Evolutionary conservation across 176 grass and related monocot species (phyloP), one percentile per base, ranked within the genome.

Genomic region (Aechmea fasciata): DNA sequence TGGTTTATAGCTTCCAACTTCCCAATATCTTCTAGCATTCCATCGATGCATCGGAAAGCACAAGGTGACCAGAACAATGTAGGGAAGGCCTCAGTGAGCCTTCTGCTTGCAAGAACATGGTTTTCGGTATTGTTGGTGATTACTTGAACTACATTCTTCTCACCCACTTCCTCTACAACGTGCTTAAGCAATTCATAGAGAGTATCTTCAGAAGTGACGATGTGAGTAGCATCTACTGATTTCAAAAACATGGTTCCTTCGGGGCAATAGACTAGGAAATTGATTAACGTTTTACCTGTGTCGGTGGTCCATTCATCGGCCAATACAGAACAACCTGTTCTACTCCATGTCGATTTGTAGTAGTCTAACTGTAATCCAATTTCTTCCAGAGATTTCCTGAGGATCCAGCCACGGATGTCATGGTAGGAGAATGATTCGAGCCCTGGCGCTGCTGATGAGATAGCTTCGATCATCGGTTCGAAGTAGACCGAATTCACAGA

Each of bases 171-270:
- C 69, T 92, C 84, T 6, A 97, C 93, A 10, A 81, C 72, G 53
- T 76, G 87, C 77, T 83, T 89, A 18, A 97, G 82, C 15, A 92
- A 62, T 62, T 97, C 89, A 63, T 81, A 92, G 3, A 97, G 75
- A 1, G 82, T 69, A 62, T 92, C 81, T n/a, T 67, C 51, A 1
- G 89, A 91, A 13, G 71, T 17, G n/a, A 92, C 73, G 18, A 81
- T 97, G 49, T 81, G 41, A 2, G 93, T 92, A 25, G 81, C 93
- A 55, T 92, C 84, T 6, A 97, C 81, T 0, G 86, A 92, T 66
- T 92, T 97, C 70, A 97, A 78, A 77, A 97, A 97, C 81, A 92
- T 80, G 9, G 84, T 97, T 63, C 89, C 93, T 82, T 87, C 85
- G 0, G 85, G 89, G 66, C 93, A 97, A 70, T 92, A 90, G 29